Conservation (phyloP, 768 basidiomycete species). For the Baorangia bicolor region DNA sequence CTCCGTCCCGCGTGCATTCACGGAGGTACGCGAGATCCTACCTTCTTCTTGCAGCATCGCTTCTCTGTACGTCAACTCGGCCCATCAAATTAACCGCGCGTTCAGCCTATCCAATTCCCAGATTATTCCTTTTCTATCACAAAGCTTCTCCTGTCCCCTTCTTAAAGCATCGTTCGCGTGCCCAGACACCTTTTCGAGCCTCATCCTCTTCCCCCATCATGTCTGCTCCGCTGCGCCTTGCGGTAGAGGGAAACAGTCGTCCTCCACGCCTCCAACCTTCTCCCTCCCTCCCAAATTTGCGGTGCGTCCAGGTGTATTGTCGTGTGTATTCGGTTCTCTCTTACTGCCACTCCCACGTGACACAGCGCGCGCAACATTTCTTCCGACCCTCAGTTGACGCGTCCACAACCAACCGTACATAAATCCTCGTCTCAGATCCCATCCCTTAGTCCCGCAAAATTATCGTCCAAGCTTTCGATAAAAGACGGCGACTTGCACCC, state of each 20-base stretch:
- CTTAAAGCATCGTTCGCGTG: conserved; percentile 32
- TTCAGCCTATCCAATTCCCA: conserved; percentile 31
- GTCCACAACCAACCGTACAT: conserved; percentile 20
- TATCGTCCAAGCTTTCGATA: conserved; percentile 7
- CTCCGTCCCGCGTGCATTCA: conserved; percentile 21
- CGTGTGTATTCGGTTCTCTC: neutral
- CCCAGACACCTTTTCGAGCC: conserved; percentile 31
- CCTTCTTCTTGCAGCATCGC: conserved; percentile 21
- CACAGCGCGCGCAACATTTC: conserved; percentile 25
- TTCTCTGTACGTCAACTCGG: conserved; percentile 38
- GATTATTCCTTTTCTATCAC: conserved; percentile 35
- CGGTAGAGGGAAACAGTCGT: conserved; percentile 26
- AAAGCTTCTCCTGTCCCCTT: conserved; percentile 31
- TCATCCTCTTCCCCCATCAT: conserved; percentile 29
- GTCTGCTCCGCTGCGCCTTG: conserved; percentile 24
- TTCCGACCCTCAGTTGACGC: conserved; percentile 31
- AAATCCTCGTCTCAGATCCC: conserved; percentile 20
- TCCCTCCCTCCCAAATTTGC: conserved; percentile 70
- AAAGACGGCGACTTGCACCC: conserved; percentile 21
- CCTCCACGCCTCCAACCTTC: conserved; percentile 59
- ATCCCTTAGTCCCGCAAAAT: conserved; percentile 13
- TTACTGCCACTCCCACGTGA: conserved; percentile 20
- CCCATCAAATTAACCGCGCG: conserved; percentile 33
- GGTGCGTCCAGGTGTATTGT: conserved; percentile 37
- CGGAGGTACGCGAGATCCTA: conserved; percentile 26